Percentiles rank a stretch among this genome's conserved stretches.
These are phyloP conservation scores for Penicillium sp. DNA, from an alignment of 2,329 filamentous ascomycete species.

Conservation along the genomic window DNA sequence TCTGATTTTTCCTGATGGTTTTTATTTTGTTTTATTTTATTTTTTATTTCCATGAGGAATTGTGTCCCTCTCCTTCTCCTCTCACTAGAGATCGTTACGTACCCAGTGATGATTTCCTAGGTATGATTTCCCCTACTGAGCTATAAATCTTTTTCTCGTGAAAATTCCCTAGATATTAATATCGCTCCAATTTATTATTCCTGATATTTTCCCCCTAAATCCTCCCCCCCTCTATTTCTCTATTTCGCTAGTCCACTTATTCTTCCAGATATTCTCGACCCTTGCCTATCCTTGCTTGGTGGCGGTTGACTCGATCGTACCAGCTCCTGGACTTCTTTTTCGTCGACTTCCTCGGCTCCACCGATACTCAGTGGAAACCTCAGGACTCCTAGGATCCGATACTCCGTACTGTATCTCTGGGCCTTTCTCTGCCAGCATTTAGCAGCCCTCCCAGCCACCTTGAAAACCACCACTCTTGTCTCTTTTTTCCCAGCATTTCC, in stretches of 20 bases:
- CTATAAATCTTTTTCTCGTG: background rate
- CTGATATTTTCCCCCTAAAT: background rate
- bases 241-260: conserved; percentile 8
- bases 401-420: conserved; percentile 6
- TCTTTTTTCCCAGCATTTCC: conserved; percentile 5
- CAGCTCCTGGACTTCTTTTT: conserved; percentile 15
- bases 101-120: background rate
- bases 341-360: conserved; percentile 4
- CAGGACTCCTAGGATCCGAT: conserved; percentile 34
- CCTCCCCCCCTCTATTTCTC: background rate
- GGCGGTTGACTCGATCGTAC: conserved; percentile 26
- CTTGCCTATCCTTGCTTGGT: conserved; percentile 24
- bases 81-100: background rate
- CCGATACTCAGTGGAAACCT: conserved; percentile 23
- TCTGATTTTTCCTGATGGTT: background rate
- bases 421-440: conserved; percentile 18
- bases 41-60: background rate
- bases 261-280: conserved; percentile 2
- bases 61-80: background rate
- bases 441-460: conserved; percentile 10
- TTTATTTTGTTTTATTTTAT: background rate
- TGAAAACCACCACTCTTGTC: background rate
- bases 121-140: background rate
- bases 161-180: background rate
- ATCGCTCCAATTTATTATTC: background rate